Conservation (phyloP, 306 rosid species). For the Crotalaria pallida region DNA sequence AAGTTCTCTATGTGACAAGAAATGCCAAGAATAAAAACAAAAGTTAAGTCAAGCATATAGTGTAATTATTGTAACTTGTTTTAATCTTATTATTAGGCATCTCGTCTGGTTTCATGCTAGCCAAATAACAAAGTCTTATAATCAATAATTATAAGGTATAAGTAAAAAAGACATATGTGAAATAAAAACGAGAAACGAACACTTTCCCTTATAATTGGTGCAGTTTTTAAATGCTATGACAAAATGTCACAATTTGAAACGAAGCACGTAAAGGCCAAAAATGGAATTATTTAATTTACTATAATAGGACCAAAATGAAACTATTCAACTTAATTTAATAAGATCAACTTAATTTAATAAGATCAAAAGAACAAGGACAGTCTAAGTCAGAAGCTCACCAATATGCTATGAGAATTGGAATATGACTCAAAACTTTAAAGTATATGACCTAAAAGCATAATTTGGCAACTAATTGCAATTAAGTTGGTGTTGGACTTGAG, state of each 20-base stretch:
- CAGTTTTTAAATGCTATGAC: not conserved
- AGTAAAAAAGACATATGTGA: too few species aligned
- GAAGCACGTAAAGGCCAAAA: not conserved
- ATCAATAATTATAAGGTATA: too few species aligned
- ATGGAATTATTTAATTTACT: not conserved
- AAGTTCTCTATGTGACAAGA: conserved; percentile 50
- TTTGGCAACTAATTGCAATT: not conserved
- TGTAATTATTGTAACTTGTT: not conserved
- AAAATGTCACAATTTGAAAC: not conserved
- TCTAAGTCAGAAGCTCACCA: conserved; percentile 1
- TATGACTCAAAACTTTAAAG: too few species aligned
- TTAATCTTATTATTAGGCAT: not conserved
- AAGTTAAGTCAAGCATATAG: not conserved
- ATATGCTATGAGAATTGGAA: not conserved
- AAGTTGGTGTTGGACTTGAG: not conserved
- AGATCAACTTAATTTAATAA: not conserved
- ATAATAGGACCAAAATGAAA: not conserved
- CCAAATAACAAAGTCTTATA: too few species aligned
- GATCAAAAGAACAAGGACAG: not conserved
- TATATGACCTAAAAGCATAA: conserved; percentile 8
- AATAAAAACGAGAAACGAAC: too few species aligned
- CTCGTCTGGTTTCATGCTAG: too few species aligned
- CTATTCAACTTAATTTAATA: not conserved
- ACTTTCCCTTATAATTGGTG: not conserved
- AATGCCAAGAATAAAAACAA: not conserved